Conservation (phyloP, 225 moss, liverwort and hornwort genomes). For the Asterella californica region DNA sequence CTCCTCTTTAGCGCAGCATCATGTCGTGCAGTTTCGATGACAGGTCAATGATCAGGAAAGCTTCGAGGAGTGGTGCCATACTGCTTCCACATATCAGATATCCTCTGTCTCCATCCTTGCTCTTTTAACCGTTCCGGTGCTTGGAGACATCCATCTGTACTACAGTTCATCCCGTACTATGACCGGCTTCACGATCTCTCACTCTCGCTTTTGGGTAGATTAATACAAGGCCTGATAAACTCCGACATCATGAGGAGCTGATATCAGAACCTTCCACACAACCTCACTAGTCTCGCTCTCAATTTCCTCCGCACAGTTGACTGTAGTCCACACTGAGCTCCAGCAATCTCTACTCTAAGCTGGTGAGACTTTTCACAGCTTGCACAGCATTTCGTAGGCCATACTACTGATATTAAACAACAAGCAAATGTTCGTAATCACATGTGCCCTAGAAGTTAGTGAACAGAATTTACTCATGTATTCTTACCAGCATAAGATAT, state of each 20-base stretch:
- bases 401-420: background rate
- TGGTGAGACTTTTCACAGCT: background rate
- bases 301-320: background rate
- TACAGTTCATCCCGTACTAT: too few relatives aligned
- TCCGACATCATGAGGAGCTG: background rate
- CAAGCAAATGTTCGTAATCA: background rate
- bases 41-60: too few relatives aligned
- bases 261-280: background rate
- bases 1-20: too few relatives aligned
- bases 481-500: background rate
- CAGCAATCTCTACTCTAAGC: background rate
- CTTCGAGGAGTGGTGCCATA: too few relatives aligned
- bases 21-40: too few relatives aligned
- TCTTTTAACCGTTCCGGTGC: too few relatives aligned
- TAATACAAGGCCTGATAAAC: background rate
- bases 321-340: background rate
- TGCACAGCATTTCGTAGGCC: background rate
- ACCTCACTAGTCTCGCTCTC: background rate
- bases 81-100: too few relatives aligned
- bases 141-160: too few relatives aligned
- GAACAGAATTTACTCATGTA: background rate
- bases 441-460: background rate
- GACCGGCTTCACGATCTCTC: too few relatives aligned
- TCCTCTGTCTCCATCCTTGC: too few relatives aligned
- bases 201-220: background rate